Evolutionary conservation across 106 monocot genomes (phyloP), one percentile per base, ranked within the genome.

Genomic region (Dioscorea dumetorum): DNA sequence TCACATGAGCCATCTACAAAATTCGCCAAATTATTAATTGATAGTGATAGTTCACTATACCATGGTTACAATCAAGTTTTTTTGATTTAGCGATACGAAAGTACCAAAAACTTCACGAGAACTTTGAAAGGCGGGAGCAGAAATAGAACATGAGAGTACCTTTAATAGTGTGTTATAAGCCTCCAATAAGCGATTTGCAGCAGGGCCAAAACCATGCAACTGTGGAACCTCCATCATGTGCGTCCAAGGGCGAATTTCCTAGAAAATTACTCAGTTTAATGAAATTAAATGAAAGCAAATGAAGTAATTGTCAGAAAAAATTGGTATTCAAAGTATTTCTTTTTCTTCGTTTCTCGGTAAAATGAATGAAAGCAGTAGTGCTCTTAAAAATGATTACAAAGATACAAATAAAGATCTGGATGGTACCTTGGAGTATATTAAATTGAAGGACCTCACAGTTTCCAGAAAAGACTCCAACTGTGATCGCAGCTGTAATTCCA

Each of bases 221-320:
- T 97, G 92, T 24, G 97, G 97, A 24, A 97, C 97, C 72, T 92
- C 97, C 97, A 97, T 97, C 89, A 97, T 97, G 50, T 97, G 84
- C 11, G 97, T 97, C 97, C 97, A 97, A 67, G 97, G 97, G 4
- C 89, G 91, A 66, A 97, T 97, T 67, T 97, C 97, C 97, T 97
- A 61, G 15, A 77, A 11, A 15, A 67, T 12, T 22, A 60, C 17
- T 62, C 22, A 54, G 0, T 16, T 58, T 16, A 73, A 21, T 21
- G 19, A 65, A 73, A 6, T 6, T 41, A 41, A 41, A 41, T 0
- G 41, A 41, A 41, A 41, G 41, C 41, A 41, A 41, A 41, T 41
- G 41, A 41, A 41, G 41, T 3, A 5, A 41, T 41, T 8, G 10
- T 41, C 41, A 41, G 9, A 41, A 10, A 1, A 41, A 41, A 41